Conservation (phyloP, 257 asterid species). For the Sherardia arvensis region DNA sequence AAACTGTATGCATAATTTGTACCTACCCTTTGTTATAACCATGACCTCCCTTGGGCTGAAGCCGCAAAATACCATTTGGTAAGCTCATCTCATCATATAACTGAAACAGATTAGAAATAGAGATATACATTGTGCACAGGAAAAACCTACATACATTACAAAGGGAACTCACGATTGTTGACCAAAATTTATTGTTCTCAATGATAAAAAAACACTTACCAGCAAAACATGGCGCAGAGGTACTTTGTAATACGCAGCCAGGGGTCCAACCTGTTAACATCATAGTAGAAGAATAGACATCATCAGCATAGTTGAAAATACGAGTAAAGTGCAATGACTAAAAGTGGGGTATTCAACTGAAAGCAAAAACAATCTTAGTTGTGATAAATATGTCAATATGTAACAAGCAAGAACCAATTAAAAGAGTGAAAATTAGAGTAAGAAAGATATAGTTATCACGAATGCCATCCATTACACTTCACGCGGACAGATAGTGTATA, state of each 20-base stretch:
- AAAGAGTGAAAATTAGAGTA: background rate
- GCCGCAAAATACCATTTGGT: constrained; percentile 90
- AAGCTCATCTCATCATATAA: constrained; percentile 91
- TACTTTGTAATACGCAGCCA: constrained; percentile 91
- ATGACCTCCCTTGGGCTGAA: constrained; percentile 95
- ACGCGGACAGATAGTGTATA: background rate
- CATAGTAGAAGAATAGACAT: background rate
- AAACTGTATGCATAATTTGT: constrained; percentile 15
- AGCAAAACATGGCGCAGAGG: constrained; percentile 92
- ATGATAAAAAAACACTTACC: constrained; percentile 34
- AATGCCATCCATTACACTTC: background rate
- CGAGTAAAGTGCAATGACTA: background rate
- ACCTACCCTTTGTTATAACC: constrained; percentile 99
- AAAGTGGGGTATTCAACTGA: background rate
- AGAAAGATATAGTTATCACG: too few relatives aligned
- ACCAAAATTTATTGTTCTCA: background rate
- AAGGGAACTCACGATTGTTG: background rate
- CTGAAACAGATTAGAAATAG: constrained; percentile 25
- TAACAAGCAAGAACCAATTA: background rate
- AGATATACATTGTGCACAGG: background rate
- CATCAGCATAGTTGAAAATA: background rate
- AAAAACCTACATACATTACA: background rate
- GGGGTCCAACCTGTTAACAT: constrained; percentile 73
- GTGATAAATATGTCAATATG: background rate
- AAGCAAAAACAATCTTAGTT: background rate